Evolutionary conservation across 768 basidiomycete genomes (phyloP), one percentile per base, ranked within the genome.

Genomic region (Xanthoconium stramineum): DNA sequence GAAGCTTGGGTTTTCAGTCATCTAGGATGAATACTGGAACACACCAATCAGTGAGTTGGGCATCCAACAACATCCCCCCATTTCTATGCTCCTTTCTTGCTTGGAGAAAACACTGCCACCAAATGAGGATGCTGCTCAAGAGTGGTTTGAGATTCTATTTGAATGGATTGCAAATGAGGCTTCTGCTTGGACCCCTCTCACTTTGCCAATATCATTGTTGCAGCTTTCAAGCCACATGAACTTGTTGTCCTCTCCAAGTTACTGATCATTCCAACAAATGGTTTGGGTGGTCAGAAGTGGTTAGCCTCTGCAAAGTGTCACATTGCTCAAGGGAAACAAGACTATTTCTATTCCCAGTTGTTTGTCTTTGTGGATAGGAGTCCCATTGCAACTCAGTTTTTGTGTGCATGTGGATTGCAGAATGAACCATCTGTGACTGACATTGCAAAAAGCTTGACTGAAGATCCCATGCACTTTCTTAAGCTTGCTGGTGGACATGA

Each of bases 301-400:
- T 14, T 42, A 8, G 9, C 32, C 11, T 47, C 53, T 7, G 42
- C 20, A 6, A 38, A 48, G 24, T 54, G 53, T 48, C 48, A 42
- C 32, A 15, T 47, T 15, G 39, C 46, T 17, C 46, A 42, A 5
- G 37, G 14, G 6, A 28, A 14, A 0, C 20, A 47, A 42, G 53
- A 33, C 24, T 12, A 28, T 4, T 42, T 54, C 13, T 17, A 54
- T 12, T 47, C 53, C 11, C 47, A 42, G 39, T 28, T 54, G 38
- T 54, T 54, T 13, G 53, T 35, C 20, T 54, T 54, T 33, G 53
- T 54, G 7, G 17, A 47, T 48, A 47, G 47, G 8, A 47, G 53
- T 2, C 13, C 45, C 6, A 28, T 13, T 15, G 53, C 53, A 2
- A 54, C 47, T 13, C 19, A 32, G 14, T 54, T 54, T 19, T n/a